These are phyloP conservation scores for Hirschioporus abietinus DNA, from an alignment of 768 basidiomycete species.

Conservation along the genomic window DNA sequence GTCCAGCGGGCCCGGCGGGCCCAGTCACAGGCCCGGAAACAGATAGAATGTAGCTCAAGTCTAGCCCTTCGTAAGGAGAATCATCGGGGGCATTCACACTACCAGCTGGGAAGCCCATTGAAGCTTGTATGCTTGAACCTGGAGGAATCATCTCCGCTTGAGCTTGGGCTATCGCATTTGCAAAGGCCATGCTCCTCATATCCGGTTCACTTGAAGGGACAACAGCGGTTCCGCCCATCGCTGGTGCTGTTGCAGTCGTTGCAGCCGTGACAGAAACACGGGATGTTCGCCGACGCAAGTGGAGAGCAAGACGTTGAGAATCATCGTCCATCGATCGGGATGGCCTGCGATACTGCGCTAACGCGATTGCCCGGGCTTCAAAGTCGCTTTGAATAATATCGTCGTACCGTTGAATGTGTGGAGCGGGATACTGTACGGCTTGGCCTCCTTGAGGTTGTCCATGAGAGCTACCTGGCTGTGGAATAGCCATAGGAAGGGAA, in stretches of 20 bases:
- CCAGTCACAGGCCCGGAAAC: not conserved
- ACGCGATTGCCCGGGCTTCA: not conserved
- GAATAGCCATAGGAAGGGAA: slow-evolving; percentile 2
- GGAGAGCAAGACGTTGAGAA: not conserved
- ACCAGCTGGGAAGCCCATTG: not conserved
- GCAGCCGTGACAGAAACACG: not conserved
- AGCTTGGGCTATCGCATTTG: slow-evolving; percentile 1
- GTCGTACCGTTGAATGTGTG: not conserved
- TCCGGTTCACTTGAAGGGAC: not conserved
- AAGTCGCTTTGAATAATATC: not conserved
- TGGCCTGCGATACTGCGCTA: not conserved
- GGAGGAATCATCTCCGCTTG: not conserved
- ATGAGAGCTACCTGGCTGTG: not conserved
- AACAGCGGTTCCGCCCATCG: not conserved
- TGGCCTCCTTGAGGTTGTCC: not conserved
- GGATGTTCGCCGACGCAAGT: not conserved
- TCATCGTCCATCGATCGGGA: not conserved
- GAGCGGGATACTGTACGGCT: not conserved
- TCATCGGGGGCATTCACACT: not conserved
- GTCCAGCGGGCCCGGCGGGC: not conserved
- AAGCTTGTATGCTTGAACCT: not conserved
- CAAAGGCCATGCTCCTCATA: not conserved
- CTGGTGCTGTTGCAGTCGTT: not conserved
- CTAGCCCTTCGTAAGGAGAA: slow-evolving; percentile 34
- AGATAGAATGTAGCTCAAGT: slow-evolving; percentile 37